These are phyloP conservation scores for Termitomyces eurrhizus DNA, from an alignment of 768 basidiomycete species.

Conservation along the genomic window DNA sequence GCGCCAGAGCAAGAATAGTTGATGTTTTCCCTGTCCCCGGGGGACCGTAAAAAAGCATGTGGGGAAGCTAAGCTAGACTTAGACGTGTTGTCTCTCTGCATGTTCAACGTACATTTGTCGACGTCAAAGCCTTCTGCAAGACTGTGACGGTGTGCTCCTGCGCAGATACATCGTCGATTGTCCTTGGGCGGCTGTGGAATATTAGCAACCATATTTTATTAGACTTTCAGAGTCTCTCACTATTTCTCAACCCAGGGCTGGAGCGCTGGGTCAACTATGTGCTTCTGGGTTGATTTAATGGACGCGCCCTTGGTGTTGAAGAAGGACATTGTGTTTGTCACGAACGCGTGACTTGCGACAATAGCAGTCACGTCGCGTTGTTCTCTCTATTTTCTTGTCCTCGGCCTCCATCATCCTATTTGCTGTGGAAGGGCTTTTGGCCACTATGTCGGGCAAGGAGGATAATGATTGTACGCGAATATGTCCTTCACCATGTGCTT, in stretches of 20 bases:
- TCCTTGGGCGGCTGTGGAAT: slow-evolving; percentile 79
- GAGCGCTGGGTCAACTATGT: slow-evolving; percentile 48
- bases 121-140: slow-evolving; percentile 83
- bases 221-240: slow-evolving; percentile 40
- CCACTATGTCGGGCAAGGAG: slow-evolving; percentile 33
- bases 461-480: slow-evolving; percentile 28
- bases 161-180: slow-evolving; percentile 95
- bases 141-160: slow-evolving; percentile 97
- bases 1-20: slow-evolving; percentile 89
- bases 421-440: slow-evolving; percentile 23
- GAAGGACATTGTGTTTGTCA: slow-evolving; percentile 59
- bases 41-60: slow-evolving; percentile 99
- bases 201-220: neutral
- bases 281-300: slow-evolving; percentile 38
- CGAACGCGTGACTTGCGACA: slow-evolving; percentile 41
- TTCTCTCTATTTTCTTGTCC: slow-evolving; percentile 19
- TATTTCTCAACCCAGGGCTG: slow-evolving; percentile 99
- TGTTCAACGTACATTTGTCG: slow-evolving; percentile 68
- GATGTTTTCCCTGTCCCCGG: slow-evolving; percentile 99
- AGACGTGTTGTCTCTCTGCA: neutral
- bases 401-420: slow-evolving; percentile 16
- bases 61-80: slow-evolving; percentile 69
- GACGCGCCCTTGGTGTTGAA: slow-evolving; percentile 48
- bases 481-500: neutral
- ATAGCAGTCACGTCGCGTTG: slow-evolving; percentile 37